Base-by-base conservation (phyloP, 148 eudicot genomes). In the Pouteria glomerata region DNA sequence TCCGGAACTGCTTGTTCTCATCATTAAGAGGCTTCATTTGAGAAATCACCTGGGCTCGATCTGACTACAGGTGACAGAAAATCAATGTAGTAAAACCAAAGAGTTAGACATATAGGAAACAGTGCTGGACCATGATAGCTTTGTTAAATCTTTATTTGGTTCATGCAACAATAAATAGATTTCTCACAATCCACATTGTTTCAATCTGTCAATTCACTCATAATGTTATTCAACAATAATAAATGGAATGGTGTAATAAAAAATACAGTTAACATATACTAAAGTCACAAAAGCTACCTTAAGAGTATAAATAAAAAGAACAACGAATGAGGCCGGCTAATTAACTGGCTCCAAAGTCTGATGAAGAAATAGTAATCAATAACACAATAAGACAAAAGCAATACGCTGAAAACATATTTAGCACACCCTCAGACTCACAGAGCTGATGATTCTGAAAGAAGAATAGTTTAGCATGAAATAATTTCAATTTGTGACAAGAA, bases 1-100 rank as follows among this genome's bases (percentile, higher is more conserved):
- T 71, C 72, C 80, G 57, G 71, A 79, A 85, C 65, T 87, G 86
- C 66, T 77, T 78, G 23, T 65, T 91, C 79, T 95, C 96, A 24
- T 30, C 85, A 21, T 31, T 51, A 35, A 89, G 76, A 65, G 89
- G 41, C 68, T 58, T 79, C 68, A 88, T 59, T 79, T 83, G 86
- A 42, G 44, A 71, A 72, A 72, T 60, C 55, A 91, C 57, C 72
- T 82, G 73, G 30, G 74, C 64, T 78, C 85, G 76, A 2, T 83
- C 82, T 6, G 85, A 74, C 97, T 95, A 82, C 77, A 83, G 66
- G 61, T 52, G 33, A 68, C 23, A 64, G 30, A 21, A 45, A 57
- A 27, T 16, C 14, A 29, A 63, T 33, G 31, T 34, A 57, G 29
- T 12, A 58, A 3, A 48, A 37, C n/a, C 21, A 39, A 24, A 63